Evolutionary conservation across 2,329 filamentous ascomycete genomes (phyloP), one percentile per base, ranked within the genome.

Genomic region (Nakataea oryzae): DNA sequence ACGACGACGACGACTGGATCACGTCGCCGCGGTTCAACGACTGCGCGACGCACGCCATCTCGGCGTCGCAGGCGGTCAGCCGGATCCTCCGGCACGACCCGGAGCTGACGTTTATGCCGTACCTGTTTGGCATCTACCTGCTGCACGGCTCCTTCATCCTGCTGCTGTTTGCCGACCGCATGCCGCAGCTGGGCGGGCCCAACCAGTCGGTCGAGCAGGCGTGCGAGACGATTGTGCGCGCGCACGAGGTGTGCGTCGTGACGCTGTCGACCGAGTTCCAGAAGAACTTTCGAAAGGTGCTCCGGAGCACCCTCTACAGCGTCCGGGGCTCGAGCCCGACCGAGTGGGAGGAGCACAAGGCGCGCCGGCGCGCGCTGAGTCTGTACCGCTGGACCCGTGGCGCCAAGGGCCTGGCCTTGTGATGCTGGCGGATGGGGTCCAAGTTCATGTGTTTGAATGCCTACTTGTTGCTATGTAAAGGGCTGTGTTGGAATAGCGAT

Each of bases 281-380:
- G 71, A 77, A 79, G 70, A 82, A 82, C 65, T 83, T 83, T 67
- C 75, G 81, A 32, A 81, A 81, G 65, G 80, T 83, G 0, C 74
- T 84, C 64, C 70, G 78, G 12, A 78, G 76, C 2, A 79, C 78
- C 14, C 68, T 80, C n/a, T 78, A 79, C 59, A 75, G 76, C 63
- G 78, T 78, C 2, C 74, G 75, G n/a, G 74, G 76, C 14, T 69
- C 71, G 12, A 74, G 74, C 17, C 71, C 72, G 55, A 72, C 73
- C 17, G 73, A 76, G 27, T 73, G 73, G 67, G 75, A 77, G 58
- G 77, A 79, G 66, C 75, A 76, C 58, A 72, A 73, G 71, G 79
- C 73, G 63, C 74, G 74, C 66, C 73, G 80, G 14, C 73, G 79
- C 62, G 79, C 81, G 63, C 71, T 83, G n/a, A 80, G 79, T 7